Base-by-base conservation (phyloP, 2,329 filamentous ascomycete genomes). In the Cytospora piceae region DNA sequence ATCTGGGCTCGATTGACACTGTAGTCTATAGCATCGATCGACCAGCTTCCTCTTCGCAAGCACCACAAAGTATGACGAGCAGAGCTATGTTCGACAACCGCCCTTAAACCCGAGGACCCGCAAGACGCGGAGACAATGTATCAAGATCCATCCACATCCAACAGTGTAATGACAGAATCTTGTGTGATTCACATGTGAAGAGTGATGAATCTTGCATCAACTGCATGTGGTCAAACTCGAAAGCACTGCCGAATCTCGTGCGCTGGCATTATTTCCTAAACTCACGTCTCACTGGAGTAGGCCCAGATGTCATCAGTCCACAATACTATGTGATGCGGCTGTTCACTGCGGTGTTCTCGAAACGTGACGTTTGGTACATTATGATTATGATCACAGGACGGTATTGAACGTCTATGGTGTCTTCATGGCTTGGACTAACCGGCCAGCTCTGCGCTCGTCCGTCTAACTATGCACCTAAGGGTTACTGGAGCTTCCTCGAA, bases 401-500 rank as follows among this genome's bases (percentile, higher is more conserved):
- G n/a, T 49, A 7, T 20, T 49, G 6, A 22, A 49, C 4, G 3
- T 15, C 37, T 49, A 12, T 22, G 11, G 9, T 22, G n/a, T 49
- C 46, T 49, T 24, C n/a, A 24, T 22, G 8, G 46, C 11, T n/a
- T n/a, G 7, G 5, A 24, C 7, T 12, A 24, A 22, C 8, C 2
- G n/a, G 11, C n/a, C n/a, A 24, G 46, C 46, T 24, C 46, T 24
- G 46, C 5, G 46, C 11, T 8, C 22, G 46, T n/a, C 20, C 20
- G 22, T 24, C 22, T 0, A n/a, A 22, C 20, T 14, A 12, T 22
- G 46, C 46, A 3, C 9, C n/a, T 14, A 14, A 9, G n/a, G 4
- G n/a, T 61, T 68, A 73, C 34, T 67, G 65, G 14, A 61, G 61
- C 69, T 73, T 74, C 51, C 70, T 69, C 20, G 58, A 32, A 15